phyloP scores from a whole-genome alignment of 305 asterid species.

The Caryopteris hybrid region DNA sequence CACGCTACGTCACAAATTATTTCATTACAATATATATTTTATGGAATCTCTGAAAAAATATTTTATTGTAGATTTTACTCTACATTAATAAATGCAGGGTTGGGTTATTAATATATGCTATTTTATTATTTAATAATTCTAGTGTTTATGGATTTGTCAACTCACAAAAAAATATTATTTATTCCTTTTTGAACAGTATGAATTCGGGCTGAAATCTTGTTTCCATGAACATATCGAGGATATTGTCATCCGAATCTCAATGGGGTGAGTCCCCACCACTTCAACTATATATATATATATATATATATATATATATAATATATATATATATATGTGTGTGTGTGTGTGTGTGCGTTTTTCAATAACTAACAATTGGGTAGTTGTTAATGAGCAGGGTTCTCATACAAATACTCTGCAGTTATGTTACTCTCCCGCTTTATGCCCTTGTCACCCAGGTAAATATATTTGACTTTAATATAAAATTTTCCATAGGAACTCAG shows the following conservation, averaged over 20 bases:
- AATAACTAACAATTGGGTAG: neutral
- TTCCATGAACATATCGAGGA: constrained; percentile 73
- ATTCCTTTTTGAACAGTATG: constrained; percentile 23
- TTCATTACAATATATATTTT: no score
- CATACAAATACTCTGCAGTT: constrained; percentile 67
- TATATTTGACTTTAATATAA: neutral
- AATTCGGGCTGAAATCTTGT: constrained; percentile 73
- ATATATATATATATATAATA: no score
- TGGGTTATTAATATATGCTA: no score
- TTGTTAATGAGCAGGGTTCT: constrained; percentile 37
- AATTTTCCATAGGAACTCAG: neutral
- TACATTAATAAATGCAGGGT: no score
- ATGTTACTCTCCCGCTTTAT: constrained; percentile 77
- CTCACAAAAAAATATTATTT: neutral
- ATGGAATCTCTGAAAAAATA: no score
- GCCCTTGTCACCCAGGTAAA: constrained; percentile 86
- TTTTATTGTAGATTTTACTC: no score
- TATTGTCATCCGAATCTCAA: constrained; percentile 54
- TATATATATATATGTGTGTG: no score
- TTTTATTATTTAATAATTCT: no score
- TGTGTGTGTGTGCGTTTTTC: neutral
- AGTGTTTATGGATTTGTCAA: neutral
- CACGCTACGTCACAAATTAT: neutral
- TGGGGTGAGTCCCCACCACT: constrained; percentile 44
- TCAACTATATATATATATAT: no score